Percentiles rank a stretch among this genome's conserved stretches.
Evolutionary conservation across 2,329 filamentous ascomycete species (phyloP).

Genomic region (Mycosphaerella arachidis): DNA sequence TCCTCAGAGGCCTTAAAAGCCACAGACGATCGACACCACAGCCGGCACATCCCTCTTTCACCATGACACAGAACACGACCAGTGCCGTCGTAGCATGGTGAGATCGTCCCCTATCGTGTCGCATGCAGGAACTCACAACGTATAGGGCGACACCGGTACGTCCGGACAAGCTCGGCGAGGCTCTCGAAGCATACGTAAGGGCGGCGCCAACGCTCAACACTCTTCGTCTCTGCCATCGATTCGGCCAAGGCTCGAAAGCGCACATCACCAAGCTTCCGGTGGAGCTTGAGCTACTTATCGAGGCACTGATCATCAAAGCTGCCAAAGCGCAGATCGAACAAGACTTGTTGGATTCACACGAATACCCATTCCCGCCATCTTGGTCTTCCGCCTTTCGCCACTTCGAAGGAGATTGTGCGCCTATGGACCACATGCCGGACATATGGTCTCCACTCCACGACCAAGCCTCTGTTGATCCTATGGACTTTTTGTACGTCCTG

Average conservation of each 20-base stretch:
- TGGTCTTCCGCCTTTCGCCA: constrained; percentile 7
- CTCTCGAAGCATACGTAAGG: constrained; percentile 10
- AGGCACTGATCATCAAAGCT: constrained; percentile 7
- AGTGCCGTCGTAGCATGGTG: neutral
- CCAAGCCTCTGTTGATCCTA: neutral
- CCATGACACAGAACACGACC: neutral
- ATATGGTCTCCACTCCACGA: neutral
- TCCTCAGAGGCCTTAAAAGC: too few relatives aligned
- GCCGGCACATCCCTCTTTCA: too few relatives aligned
- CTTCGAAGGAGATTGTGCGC: constrained; percentile 12
- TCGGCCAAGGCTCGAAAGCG: constrained; percentile 16
- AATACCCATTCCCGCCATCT: neutral
- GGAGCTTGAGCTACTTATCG: constrained; percentile 20
- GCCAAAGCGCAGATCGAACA: neutral
- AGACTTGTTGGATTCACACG: neutral
- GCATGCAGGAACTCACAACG: neutral
- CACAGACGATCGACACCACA: too few relatives aligned
- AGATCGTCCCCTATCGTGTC: neutral
- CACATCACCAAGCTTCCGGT: constrained; percentile 21
- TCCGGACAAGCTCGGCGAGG: constrained; percentile 13
- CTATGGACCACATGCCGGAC: constrained; percentile 5
- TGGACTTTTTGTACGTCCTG: constrained; percentile 2
- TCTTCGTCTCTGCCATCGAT: constrained; percentile 21
- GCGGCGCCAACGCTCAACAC: constrained; percentile 7
- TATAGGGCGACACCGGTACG: constrained; percentile 16